Evolutionary conservation across 2,329 filamentous ascomycete genomes (phyloP).

Genomic region (Madurella mycetomatis): DNA sequence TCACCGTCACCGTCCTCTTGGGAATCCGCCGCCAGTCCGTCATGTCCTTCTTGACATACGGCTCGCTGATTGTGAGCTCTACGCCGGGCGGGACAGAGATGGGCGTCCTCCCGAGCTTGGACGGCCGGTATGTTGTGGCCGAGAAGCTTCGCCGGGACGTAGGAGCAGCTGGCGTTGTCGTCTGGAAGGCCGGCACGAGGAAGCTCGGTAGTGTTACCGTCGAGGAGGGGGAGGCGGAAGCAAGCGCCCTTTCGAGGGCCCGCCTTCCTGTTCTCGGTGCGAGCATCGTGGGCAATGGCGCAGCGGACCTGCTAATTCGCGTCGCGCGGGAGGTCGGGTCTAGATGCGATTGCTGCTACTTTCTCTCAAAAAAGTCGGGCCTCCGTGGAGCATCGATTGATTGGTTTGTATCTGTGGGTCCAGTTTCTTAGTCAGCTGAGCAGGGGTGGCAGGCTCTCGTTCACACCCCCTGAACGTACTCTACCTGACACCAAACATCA

Average conservation of each 20-base stretch:
- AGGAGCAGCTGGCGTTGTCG: slow-evolving; percentile 35
- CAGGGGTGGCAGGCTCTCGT: too few relatives aligned
- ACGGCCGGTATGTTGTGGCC: slow-evolving; percentile 59
- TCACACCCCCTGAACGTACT: too few relatives aligned
- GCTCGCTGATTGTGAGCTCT: slow-evolving; percentile 65
- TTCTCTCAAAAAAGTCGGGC: slow-evolving; percentile 13
- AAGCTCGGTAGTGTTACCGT: slow-evolving; percentile 62
- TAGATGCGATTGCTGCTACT: neutral
- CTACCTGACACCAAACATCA: too few relatives aligned
- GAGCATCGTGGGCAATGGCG: slow-evolving; percentile 51
- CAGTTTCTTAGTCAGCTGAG: too few relatives aligned
- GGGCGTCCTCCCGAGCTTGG: slow-evolving; percentile 80
- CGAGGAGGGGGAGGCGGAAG: slow-evolving; percentile 43
- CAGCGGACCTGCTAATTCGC: slow-evolving; percentile 5
- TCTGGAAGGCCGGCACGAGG: slow-evolving; percentile 66
- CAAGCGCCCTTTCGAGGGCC: slow-evolving; percentile 54
- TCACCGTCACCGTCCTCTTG: slow-evolving; percentile 66
- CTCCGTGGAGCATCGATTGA: neutral
- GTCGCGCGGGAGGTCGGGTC: slow-evolving; percentile 1
- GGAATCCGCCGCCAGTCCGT: slow-evolving; percentile 59
- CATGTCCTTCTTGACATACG: slow-evolving; percentile 47
- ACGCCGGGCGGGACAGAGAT: slow-evolving; percentile 82
- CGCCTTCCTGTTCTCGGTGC: slow-evolving; percentile 55
- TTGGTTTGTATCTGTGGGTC: neutral
- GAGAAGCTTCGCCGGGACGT: slow-evolving; percentile 60